These are phyloP conservation scores for Entomortierella parvispora DNA, from an alignment of 192 early-diverging fungal genomes.

Conservation along the genomic window DNA sequence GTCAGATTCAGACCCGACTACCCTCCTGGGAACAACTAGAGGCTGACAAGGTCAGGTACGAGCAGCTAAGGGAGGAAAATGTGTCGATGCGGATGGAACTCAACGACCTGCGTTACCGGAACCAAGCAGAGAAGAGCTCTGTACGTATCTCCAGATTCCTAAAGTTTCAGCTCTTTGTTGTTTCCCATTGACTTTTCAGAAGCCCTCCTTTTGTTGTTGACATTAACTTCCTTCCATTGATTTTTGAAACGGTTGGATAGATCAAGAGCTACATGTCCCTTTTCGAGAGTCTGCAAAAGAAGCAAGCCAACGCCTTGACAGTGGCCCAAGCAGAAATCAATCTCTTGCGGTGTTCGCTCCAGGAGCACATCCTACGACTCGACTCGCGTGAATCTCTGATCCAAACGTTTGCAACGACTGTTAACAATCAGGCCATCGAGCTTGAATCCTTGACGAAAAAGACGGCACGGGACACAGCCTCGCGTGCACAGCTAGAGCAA, in stretches of 20 bases:
- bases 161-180: background rate
- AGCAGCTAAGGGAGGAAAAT: slow-evolving; percentile 37
- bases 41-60: slow-evolving; percentile 16
- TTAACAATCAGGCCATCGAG: slow-evolving; percentile 21
- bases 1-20: background rate
- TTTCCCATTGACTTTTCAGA: background rate
- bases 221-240: background rate
- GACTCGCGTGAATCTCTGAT: slow-evolving; percentile 26
- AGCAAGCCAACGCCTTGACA: slow-evolving; percentile 44
- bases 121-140: slow-evolving; percentile 31
- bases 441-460: slow-evolving; percentile 16
- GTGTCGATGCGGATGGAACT: slow-evolving; percentile 34
- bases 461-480: slow-evolving; percentile 5
- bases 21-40: slow-evolving; percentile 17
- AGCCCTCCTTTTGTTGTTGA: too few relatives aligned
- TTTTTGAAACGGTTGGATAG: slow-evolving; percentile 6
- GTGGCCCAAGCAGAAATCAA: slow-evolving; percentile 32
- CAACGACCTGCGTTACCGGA: slow-evolving; percentile 22
- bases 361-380: slow-evolving; percentile 8
- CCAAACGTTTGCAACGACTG: slow-evolving; percentile 3
- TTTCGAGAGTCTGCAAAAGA: slow-evolving; percentile 48
- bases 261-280: slow-evolving; percentile 49
- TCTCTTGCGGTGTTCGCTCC: background rate
- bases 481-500: slow-evolving; percentile 23
- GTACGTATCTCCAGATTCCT: slow-evolving; percentile 10